Base-by-base conservation (phyloP, 2,329 filamentous ascomycete genomes). In the Alternaria conjuncta region DNA sequence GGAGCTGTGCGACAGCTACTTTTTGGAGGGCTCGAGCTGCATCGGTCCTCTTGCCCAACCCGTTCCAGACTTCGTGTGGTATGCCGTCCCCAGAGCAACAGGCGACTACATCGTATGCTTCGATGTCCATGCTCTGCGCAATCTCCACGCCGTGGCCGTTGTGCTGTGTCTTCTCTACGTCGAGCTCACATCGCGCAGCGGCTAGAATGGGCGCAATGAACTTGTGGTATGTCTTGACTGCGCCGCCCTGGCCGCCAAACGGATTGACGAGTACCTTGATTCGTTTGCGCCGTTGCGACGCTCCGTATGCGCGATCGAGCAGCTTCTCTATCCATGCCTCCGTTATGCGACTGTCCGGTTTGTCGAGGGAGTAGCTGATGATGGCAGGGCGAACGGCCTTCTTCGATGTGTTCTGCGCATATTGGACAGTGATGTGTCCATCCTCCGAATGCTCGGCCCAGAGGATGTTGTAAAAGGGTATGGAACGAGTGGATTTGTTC, bases 31-130 rank as follows among this genome's bases (percentile, higher is more conserved):
- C 96, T 59, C 86, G 86, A 30, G 85, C 84, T 20, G 94, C 94
- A 80, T 97, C 92, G 5, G 86, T 76, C 43, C 93, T 89, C 80
- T 89, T 90, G 13, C 88, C 94, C 30, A 99, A 82, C 0, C 96
- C 96, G 76, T 99, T 98, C 84, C 97, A 97, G 9, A 97, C 91
- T 80, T 99, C 96, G 77, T 97, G 91, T 0, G 93, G 91, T 43
- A 97, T 85, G 10, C 96, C 96, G 73, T 99, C 96, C 5, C 96
- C 96, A 1, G 95, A 97, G 76, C 93, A 96, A 66, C 93, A 92
- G 25, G 95, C 89, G 13, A 98, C 87, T 9, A 94, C 90, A 81
- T 99, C 96, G 79, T 89, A 97, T 2, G 86, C 87, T 51, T 94
- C 87, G 26, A 96, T 86, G 75, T 97, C 92, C 53, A 97, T 81